Conservation (phyloP, 768 basidiomycete species). For the Dictyophora rubrovolvata region DNA sequence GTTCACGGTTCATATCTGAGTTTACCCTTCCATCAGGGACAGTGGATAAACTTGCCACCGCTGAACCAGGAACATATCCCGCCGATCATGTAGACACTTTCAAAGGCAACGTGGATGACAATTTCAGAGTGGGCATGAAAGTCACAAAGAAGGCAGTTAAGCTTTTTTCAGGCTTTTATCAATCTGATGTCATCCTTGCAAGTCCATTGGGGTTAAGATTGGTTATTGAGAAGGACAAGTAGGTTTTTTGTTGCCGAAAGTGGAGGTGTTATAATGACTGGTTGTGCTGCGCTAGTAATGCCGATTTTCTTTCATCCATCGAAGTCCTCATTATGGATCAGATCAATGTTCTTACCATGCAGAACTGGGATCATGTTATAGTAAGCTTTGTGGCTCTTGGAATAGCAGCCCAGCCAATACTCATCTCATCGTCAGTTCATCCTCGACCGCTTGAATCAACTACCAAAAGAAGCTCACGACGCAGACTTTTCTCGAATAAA, state of each 20-base stretch:
- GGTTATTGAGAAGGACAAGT: conserved; percentile 94
- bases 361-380: conserved; percentile 98
- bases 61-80: conserved; percentile 71
- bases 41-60: conserved; percentile 68
- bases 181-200: conserved; percentile 83
- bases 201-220: conserved; percentile 87
- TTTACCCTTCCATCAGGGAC: conserved; percentile 74
- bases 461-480: conserved; percentile 89
- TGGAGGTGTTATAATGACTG: neutral
- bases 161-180: conserved; percentile 84
- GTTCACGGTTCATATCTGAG: conserved; percentile 68
- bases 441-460: conserved; percentile 71
- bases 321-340: conserved; percentile 90
- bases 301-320: conserved; percentile 88
- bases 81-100: conserved; percentile 87
- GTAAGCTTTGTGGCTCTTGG: conserved; percentile 36
- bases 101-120: conserved; percentile 95
- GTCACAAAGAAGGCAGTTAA: conserved; percentile 87
- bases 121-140: conserved; percentile 87
- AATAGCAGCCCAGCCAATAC: neutral
- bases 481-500: conserved; percentile 96
- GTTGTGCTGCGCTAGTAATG: conserved; percentile 37
- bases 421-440: conserved; percentile 50
- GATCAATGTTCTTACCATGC: conserved; percentile 88
- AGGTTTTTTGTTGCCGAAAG: neutral